Percentiles rank a stretch among this genome's conserved stretches.
phyloP scores from a whole-genome alignment of 176 grass and related monocot genomes.

The Puya raimondii region DNA sequence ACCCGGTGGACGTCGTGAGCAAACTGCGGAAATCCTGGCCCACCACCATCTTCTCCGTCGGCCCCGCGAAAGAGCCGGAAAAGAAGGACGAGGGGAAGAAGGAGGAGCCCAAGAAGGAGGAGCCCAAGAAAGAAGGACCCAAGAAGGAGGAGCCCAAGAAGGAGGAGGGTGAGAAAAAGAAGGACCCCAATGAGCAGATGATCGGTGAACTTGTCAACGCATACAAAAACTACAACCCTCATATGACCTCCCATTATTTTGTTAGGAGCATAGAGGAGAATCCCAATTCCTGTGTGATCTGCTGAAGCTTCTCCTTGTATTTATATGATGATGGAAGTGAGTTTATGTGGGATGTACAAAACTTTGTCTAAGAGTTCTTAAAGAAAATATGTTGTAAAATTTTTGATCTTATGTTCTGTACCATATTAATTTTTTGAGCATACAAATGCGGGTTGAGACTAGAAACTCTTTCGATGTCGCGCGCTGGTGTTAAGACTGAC shows the following conservation, averaged over 20 bases:
- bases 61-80: background rate
- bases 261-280: background rate
- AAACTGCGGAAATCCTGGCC: background rate
- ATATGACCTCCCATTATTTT: background rate
- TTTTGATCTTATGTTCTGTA: too few species aligned
- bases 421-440: too few species aligned
- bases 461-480: too few species aligned
- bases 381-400: too few species aligned
- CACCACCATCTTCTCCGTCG: background rate
- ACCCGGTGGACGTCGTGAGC: background rate
- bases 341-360: too few species aligned
- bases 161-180: slow-evolving; percentile 1
- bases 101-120: background rate
- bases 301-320: background rate
- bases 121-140: background rate
- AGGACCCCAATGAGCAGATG: background rate
- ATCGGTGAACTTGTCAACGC: background rate
- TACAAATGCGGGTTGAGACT: too few species aligned
- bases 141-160: background rate
- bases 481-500: too few species aligned
- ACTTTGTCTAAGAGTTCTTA: too few species aligned
- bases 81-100: slow-evolving; percentile 1
- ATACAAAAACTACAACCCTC: slow-evolving; percentile 2
- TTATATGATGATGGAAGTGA: too few species aligned
- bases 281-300: background rate